Percentiles rank a stretch among this genome's conserved stretches.
Evolutionary conservation across 2,329 filamentous ascomycete genomes (phyloP).

Genomic region (Lachnellula subtilissima): DNA sequence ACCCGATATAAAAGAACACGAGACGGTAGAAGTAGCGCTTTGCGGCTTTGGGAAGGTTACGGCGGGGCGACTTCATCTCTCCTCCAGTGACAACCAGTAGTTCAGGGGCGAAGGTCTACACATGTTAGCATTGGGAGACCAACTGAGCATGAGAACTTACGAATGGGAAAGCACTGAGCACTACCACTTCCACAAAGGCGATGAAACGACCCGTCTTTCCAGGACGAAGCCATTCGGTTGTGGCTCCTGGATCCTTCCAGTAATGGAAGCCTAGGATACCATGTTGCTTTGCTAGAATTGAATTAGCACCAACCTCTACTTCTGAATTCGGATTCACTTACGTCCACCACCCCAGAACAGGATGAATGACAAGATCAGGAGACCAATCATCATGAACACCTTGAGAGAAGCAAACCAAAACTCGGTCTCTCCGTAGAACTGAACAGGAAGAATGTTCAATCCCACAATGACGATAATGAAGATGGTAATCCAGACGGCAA

Average conservation of each 20-base stretch:
- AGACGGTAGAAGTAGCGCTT: constrained; percentile 58
- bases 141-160: background rate
- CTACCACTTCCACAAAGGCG: constrained; percentile 44
- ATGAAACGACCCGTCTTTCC: constrained; percentile 46
- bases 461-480: constrained; percentile 36
- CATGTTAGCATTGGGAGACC: background rate
- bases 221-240: constrained; percentile 36
- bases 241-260: constrained; percentile 45
- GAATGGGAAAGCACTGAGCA: constrained; percentile 45
- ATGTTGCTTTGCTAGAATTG: constrained; percentile 17
- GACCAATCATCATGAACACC: constrained; percentile 30
- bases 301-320: background rate
- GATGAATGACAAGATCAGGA: constrained; percentile 31
- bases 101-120: constrained; percentile 42
- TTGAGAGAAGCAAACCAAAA: constrained; percentile 41
- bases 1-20: constrained; percentile 56
- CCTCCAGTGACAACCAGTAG: constrained; percentile 51
- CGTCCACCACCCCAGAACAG: constrained; percentile 34
- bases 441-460: constrained; percentile 43
- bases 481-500: constrained; percentile 38
- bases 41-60: constrained; percentile 54
- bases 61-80: constrained; percentile 53
- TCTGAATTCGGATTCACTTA: constrained; percentile 6
- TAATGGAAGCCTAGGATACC: constrained; percentile 40
- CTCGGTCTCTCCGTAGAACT: constrained; percentile 57